Evolutionary conservation across 2,329 filamentous ascomycete genomes (phyloP), one percentile per base, ranked within the genome.

Genomic region (Arachnopeziza araneosa): DNA sequence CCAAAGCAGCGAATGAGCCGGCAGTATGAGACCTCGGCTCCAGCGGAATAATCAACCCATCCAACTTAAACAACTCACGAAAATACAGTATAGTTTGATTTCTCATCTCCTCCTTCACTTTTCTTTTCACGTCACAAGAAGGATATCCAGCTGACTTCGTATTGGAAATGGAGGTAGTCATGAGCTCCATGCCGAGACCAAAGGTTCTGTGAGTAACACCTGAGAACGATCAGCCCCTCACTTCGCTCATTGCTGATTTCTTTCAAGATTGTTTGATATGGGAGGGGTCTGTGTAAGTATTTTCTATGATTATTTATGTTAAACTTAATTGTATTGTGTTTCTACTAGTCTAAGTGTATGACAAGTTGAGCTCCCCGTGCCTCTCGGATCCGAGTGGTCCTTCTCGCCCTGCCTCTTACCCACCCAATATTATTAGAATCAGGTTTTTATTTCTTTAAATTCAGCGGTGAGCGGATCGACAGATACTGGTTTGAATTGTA

Each of bases 251-350:
- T 49, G 59, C 63, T 54, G 63, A 57, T 21, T 22, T 12, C 30
- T 30, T 2, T 7, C 4, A 52, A 70, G 68, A 32, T 80, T 99
- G 23, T 98, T 98, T 74, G 95, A 99, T 75, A 95, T 99, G 67
- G 95, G 95, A 49, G 95, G 95, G 63, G 95, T 99, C 68, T 96
- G 91, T 81, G 93, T 96, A 88, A 80, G 91, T 44, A 49, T 50
- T 26, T 10, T 19, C 17, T 50, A 12, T 12, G 44, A 30, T n/a
- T n/a, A n/a, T n/a, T n/a, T n/a, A n/a, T n/a, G 50, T 26, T 30
- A 23, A 30, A 4, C 24, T 36, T 48, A 10, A 3, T 36, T 52
- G 22, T 19, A 2, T 50, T 19, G 23, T 24, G 22, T 12, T 50
- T 52, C 9, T 26, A n/a, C n/a, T n/a, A n/a, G n/a, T n/a, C n/a